Base-by-base conservation (phyloP, 2,329 filamentous ascomycete species). In the Penicillium expansum region DNA sequence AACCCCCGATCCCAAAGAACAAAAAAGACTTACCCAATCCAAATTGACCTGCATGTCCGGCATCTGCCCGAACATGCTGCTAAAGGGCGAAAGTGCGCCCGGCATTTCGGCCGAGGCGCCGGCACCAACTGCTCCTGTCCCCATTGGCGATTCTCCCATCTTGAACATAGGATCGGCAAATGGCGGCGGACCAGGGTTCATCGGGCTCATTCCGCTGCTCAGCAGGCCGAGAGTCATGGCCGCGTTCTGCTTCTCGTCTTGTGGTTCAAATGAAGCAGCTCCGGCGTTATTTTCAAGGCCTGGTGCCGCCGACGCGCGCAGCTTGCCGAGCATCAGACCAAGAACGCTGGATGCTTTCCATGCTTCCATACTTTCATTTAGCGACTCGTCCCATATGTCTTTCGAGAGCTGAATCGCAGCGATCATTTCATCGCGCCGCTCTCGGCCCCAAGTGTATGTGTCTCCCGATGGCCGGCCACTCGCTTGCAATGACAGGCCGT, bases 271-370 rank as follows among this genome's bases (percentile, higher is more conserved):
- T 16, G 67, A 57, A 49, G 66, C 39, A 8, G 58, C 62, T 4
- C 61, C 59, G 32, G 62, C 41, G 32, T 57, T 64, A 10, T 57
- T 68, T 20, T 73, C 65, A 67, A 69, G 57, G 14, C 61, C 55
- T 38, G 64, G 60, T 29, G 62, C 59, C 8, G 62, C 59, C 8
- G 62, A 68, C 52, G 67, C 62, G 52, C 72, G 87, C 52, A 97
- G 81, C 72, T 94, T 94, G 32, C 86, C 82, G 43, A 97, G 77
- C 84, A 97, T 92, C 50, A 97, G 86, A 22, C 86, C 86, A n/a
- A 97, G 79, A 24, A 93, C 83, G 41, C 85, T 86, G 39, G 86
- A 86, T 1, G 91, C 93, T 76, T 97, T 97, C 77, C 87, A 92
- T 0, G 92, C 91, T 64, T 97, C 93, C 77, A 97, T 88, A 1